Percentiles rank a stretch among this genome's conserved stretches.
Evolutionary conservation across 2,329 filamentous ascomycete species (phyloP).

Genomic region (Sphaerulina populicola): DNA sequence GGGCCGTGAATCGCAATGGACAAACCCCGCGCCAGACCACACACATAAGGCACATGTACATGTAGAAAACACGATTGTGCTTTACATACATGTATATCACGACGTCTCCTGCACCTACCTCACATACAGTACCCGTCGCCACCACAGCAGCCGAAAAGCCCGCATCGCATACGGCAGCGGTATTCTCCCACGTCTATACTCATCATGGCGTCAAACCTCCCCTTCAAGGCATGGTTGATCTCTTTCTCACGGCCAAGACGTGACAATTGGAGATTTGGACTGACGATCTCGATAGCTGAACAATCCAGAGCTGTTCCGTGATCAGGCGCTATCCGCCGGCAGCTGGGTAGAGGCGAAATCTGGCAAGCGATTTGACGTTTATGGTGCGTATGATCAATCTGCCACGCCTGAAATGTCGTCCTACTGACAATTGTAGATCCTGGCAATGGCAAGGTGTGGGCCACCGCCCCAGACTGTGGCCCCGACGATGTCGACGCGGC

Average conservation of each 20-base stretch:
- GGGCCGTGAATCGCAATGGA: neutral
- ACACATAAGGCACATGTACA: too few relatives aligned
- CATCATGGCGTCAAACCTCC: slow-evolving; percentile 33
- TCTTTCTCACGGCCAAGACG: neutral
- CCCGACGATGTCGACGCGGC: slow-evolving; percentile 54
- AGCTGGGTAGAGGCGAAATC: slow-evolving; percentile 50
- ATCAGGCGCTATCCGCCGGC: slow-evolving; percentile 48
- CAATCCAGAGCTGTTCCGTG: slow-evolving; percentile 47
- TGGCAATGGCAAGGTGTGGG: slow-evolving; percentile 44
- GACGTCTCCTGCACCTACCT: neutral
- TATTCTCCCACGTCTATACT: slow-evolving; percentile 2
- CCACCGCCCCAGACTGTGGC: slow-evolving; percentile 41
- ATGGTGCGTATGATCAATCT: slow-evolving; percentile 34
- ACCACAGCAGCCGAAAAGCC: neutral
- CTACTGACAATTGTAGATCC: slow-evolving; percentile 37
- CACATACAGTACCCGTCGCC: neutral
- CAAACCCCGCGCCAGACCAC: slow-evolving; percentile 10
- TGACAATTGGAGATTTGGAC: neutral
- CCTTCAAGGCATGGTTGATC: slow-evolving; percentile 37
- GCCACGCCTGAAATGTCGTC: neutral
- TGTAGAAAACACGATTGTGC: too few relatives aligned
- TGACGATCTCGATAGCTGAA: slow-evolving; percentile 39
- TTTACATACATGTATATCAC: neutral
- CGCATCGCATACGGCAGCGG: slow-evolving; percentile 6
- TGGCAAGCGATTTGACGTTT: slow-evolving; percentile 50